These are phyloP conservation scores for Fusarium irregulare DNA, from an alignment of 2,329 filamentous ascomycete genomes.

Conservation along the genomic window DNA sequence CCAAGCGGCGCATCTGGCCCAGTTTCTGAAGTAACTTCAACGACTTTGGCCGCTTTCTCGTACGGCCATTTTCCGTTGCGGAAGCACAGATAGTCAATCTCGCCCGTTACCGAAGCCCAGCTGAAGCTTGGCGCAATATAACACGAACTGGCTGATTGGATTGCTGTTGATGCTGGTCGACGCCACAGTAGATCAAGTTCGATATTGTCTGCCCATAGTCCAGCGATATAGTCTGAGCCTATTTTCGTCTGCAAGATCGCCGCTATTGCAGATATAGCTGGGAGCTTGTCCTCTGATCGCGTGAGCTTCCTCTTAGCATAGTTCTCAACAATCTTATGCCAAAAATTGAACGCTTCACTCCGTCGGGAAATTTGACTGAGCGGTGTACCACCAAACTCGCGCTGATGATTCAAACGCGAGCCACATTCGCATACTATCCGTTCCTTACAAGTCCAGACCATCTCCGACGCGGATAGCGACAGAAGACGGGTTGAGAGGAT, in stretches of 20 bases:
- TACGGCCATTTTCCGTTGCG: constrained; percentile 34
- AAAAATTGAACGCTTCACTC: constrained; percentile 41
- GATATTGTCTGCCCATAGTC: constrained; percentile 47
- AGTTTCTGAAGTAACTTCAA: constrained; percentile 13
- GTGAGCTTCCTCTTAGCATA: constrained; percentile 44
- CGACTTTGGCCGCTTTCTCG: constrained; percentile 12
- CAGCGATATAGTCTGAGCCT: constrained; percentile 44
- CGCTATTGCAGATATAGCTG: constrained; percentile 48
- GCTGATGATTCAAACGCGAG: constrained; percentile 39
- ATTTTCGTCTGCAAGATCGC: constrained; percentile 36
- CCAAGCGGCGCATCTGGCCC: constrained; percentile 28
- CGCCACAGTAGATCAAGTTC: constrained; percentile 41
- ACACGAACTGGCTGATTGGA: neutral
- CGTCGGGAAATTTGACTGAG: constrained; percentile 27
- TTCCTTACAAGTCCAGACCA: constrained; percentile 37
- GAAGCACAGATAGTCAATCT: constrained; percentile 44
- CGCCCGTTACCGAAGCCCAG: constrained; percentile 41
- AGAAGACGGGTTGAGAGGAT: constrained; percentile 28
- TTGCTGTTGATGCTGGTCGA: constrained; percentile 2
- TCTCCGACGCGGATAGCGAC: constrained; percentile 26
- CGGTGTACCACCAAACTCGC: constrained; percentile 36
- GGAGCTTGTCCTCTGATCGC: constrained; percentile 41
- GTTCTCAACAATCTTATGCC: constrained; percentile 46
- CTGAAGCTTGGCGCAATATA: constrained; percentile 42
- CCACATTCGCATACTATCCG: constrained; percentile 42